Conservation (phyloP, 768 basidiomycete species). For the Calocybe gangraenosa region DNA sequence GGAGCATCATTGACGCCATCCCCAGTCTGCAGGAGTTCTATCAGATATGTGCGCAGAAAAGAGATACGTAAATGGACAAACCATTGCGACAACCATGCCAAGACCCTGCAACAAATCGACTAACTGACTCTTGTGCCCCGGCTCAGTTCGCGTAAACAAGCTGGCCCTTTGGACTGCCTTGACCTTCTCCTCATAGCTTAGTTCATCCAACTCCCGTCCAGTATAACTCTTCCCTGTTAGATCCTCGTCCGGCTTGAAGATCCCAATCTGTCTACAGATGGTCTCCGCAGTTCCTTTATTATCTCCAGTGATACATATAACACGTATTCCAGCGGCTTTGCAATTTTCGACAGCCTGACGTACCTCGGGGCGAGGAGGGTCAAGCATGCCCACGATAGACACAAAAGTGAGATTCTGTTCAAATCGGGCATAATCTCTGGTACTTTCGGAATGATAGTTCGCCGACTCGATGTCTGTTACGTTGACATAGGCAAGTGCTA, state of each 20-base stretch:
- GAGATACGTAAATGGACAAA: conserved; percentile 21
- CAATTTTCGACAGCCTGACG: conserved; percentile 84
- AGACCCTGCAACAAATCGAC: conserved; percentile 91
- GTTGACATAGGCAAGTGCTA: conserved; percentile 87
- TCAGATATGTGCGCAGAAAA: neutral
- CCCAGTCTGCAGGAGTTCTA: conserved; percentile 58
- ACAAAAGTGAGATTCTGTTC: conserved; percentile 93
- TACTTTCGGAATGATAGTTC: conserved; percentile 78
- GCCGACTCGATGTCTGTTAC: conserved; percentile 70
- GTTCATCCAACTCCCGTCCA: conserved; percentile 83
- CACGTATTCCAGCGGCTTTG: conserved; percentile 88
- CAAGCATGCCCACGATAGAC: conserved; percentile 95
- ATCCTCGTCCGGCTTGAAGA: conserved; percentile 84
- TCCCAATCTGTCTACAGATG: conserved; percentile 94
- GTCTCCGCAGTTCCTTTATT: conserved; percentile 98
- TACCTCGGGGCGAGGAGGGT: conserved; percentile 95
- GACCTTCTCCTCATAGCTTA: conserved; percentile 78
- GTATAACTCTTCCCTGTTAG: conserved; percentile 95
- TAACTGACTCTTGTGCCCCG: conserved; percentile 89
- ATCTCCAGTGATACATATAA: conserved; percentile 97
- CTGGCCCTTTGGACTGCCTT: conserved; percentile 83
- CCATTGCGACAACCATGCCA: conserved; percentile 96
- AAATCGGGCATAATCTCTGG: conserved; percentile 83
- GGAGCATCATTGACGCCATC: conserved; percentile 99
- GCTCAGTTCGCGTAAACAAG: conserved; percentile 92